Evolutionary conservation across 768 basidiomycete genomes (phyloP).

Genomic region (Lactarius sanguifluus): DNA sequence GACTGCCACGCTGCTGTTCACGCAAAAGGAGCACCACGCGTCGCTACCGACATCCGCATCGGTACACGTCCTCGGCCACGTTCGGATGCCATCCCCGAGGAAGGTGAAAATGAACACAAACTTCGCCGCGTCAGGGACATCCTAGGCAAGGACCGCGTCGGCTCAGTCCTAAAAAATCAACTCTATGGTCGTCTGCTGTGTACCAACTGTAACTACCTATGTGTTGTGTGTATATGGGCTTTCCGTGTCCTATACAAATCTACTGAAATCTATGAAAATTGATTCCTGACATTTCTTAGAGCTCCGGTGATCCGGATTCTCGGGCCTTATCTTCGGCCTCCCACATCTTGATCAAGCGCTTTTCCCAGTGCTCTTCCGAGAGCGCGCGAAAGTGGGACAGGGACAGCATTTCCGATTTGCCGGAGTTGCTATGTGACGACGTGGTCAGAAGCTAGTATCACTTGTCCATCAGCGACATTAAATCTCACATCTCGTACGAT

Average conservation of each 20-base stretch:
- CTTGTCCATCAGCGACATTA: background rate
- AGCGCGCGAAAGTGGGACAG: slow-evolving; percentile 64
- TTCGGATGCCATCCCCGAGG: slow-evolving; percentile 53
- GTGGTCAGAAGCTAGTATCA: background rate
- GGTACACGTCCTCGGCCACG: slow-evolving; percentile 65
- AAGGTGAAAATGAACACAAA: slow-evolving; percentile 73
- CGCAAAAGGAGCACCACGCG: slow-evolving; percentile 65
- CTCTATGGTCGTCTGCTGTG: background rate
- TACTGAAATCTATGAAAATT: background rate
- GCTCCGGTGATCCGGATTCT: slow-evolving; percentile 15
- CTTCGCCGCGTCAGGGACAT: slow-evolving; percentile 81
- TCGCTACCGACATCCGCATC: slow-evolving; percentile 93
- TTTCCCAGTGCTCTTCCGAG: slow-evolving; percentile 51
- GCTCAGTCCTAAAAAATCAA: slow-evolving; percentile 14
- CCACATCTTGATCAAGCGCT: slow-evolving; percentile 44
- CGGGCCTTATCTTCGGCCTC: slow-evolving; percentile 20
- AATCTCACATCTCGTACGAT: slow-evolving; percentile 53
- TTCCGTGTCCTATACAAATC: background rate
- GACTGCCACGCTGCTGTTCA: slow-evolving; percentile 90
- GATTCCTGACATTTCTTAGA: slow-evolving; percentile 3
- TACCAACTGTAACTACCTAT: slow-evolving; percentile 5
- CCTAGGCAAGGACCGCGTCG: slow-evolving; percentile 43
- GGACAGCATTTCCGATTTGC: slow-evolving; percentile 82
- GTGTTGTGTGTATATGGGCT: background rate
- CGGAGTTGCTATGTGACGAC: slow-evolving; percentile 54